Conservation (phyloP, 2,329 filamentous ascomycete species). For the Neofusicoccum cordaticola region DNA sequence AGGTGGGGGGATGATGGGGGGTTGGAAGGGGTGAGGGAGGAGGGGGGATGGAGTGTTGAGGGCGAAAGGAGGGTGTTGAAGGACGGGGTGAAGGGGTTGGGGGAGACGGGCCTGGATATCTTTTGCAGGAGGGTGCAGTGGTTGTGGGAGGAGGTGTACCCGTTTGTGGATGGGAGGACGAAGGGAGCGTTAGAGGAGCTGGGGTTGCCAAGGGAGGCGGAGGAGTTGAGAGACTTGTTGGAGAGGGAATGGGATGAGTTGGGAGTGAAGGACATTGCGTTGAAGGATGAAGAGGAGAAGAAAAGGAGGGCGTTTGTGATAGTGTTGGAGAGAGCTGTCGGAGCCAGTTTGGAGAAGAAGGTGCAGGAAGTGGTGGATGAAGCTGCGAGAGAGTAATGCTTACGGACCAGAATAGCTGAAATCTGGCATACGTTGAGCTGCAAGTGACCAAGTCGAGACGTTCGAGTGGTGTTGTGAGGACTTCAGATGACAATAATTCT, state of each 20-base stretch:
- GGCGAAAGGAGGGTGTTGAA: slow-evolving; percentile 31
- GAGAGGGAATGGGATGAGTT: slow-evolving; percentile 37
- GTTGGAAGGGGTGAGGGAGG: slow-evolving; percentile 30
- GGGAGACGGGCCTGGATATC: slow-evolving; percentile 41
- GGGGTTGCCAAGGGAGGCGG: slow-evolving; percentile 35
- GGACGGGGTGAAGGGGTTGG: slow-evolving; percentile 41
- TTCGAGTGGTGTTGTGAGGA: too few species aligned
- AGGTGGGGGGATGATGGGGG: slow-evolving; percentile 27
- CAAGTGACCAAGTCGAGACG: background rate
- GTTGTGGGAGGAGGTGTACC: slow-evolving; percentile 38
- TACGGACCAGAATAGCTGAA: background rate
- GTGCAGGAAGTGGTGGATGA: slow-evolving; percentile 26
- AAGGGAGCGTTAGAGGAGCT: slow-evolving; percentile 33
- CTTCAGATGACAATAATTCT: too few species aligned
- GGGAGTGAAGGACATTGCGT: slow-evolving; percentile 25
- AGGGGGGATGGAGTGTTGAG: slow-evolving; percentile 29
- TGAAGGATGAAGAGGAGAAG: slow-evolving; percentile 32
- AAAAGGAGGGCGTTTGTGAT: slow-evolving; percentile 41
- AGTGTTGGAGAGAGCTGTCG: slow-evolving; percentile 38
- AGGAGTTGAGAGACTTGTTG: slow-evolving; percentile 34
- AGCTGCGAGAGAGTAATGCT: slow-evolving; percentile 18
- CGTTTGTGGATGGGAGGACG: slow-evolving; percentile 40
- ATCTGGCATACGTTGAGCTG: background rate
- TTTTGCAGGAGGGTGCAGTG: slow-evolving; percentile 44
- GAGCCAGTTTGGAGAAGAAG: slow-evolving; percentile 39